Conservation (phyloP, 139 green algal species). For the Chlamydomonas sp. region DNA sequence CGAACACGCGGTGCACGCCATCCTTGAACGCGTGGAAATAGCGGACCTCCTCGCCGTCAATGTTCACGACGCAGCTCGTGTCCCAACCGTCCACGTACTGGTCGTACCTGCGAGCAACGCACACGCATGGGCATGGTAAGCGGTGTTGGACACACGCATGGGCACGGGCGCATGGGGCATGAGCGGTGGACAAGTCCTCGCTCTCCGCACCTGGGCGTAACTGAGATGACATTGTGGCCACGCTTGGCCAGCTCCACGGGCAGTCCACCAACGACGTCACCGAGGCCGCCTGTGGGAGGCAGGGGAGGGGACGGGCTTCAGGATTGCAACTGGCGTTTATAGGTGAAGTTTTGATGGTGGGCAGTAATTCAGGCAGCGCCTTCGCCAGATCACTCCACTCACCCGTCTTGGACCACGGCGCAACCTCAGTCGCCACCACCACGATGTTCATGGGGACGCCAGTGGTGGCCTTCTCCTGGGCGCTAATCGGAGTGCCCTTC, state of each 20-base stretch:
- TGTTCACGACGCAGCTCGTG: constrained; percentile 66
- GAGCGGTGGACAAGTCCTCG: too few species aligned
- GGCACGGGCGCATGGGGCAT: too few species aligned
- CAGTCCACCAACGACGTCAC: constrained; percentile 43
- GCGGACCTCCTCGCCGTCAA: constrained; percentile 82
- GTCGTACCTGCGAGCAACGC: constrained; percentile 82
- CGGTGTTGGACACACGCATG: too few species aligned
- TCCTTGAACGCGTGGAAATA: constrained; percentile 96
- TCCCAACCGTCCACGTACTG: constrained; percentile 97
- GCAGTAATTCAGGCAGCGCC: too few species aligned
- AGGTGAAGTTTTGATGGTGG: too few species aligned
- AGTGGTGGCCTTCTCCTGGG: constrained; percentile 22
- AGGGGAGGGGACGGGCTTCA: too few species aligned
- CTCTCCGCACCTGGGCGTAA: constrained; percentile 76
- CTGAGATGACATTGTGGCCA: constrained; percentile 91
- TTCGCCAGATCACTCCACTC: constrained; percentile 71
- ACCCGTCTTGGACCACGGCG: constrained; percentile 84
- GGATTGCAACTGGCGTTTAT: too few species aligned
- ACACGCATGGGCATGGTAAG: too few species aligned
- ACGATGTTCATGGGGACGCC: constrained; percentile 27
- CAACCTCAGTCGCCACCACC: constrained; percentile 44
- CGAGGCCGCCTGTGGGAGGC: constrained; percentile 14
- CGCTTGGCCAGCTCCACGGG: constrained; percentile 79
- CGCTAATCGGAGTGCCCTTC: neutral
- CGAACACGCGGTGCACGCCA: constrained; percentile 94